Evolutionary conservation across 164 flowering plant species (phyloP).

Genomic region (Buxus sempervirens): DNA sequence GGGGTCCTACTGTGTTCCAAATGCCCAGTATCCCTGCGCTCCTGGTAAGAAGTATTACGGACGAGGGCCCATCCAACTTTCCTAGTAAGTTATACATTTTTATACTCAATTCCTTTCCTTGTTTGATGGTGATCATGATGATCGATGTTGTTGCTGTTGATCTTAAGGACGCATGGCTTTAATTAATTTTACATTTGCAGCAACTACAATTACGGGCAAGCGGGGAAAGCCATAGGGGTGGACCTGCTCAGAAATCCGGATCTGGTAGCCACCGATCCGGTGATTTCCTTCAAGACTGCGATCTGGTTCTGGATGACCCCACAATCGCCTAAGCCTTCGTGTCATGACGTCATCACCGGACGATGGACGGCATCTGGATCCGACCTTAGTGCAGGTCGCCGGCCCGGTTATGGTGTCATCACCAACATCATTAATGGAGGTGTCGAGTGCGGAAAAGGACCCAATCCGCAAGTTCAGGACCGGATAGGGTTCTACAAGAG

Average conservation of each 20-base stretch:
- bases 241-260: slow-evolving; percentile 20
- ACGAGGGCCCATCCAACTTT: slow-evolving; percentile 1
- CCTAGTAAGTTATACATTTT: background rate
- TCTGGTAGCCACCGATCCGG: slow-evolving; percentile 15
- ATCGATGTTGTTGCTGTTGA: too few species aligned
- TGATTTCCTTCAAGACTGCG: slow-evolving; percentile 22
- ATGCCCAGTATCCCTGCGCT: background rate
- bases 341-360: slow-evolving; percentile 21
- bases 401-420: slow-evolving; percentile 15
- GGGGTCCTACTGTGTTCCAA: background rate
- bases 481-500: slow-evolving; percentile 28
- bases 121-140: too few species aligned
- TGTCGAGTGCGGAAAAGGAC: slow-evolving; percentile 22
- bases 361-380: slow-evolving; percentile 17
- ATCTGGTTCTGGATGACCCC: slow-evolving; percentile 32
- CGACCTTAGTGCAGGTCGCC: slow-evolving; percentile 14
- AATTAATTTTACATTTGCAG: background rate
- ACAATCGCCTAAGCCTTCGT: slow-evolving; percentile 21
- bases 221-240: slow-evolving; percentile 12
- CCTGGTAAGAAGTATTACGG: slow-evolving; percentile 1
- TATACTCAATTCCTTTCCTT: too few species aligned
- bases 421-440: slow-evolving; percentile 17
- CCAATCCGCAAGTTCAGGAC: background rate
- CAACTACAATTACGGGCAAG: slow-evolving; percentile 10
- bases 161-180: too few species aligned